Percentiles rank a stretch among this genome's conserved stretches.
Conservation (phyloP, 1,139 yeast species). For the Magnusiomyces ingens region DNA sequence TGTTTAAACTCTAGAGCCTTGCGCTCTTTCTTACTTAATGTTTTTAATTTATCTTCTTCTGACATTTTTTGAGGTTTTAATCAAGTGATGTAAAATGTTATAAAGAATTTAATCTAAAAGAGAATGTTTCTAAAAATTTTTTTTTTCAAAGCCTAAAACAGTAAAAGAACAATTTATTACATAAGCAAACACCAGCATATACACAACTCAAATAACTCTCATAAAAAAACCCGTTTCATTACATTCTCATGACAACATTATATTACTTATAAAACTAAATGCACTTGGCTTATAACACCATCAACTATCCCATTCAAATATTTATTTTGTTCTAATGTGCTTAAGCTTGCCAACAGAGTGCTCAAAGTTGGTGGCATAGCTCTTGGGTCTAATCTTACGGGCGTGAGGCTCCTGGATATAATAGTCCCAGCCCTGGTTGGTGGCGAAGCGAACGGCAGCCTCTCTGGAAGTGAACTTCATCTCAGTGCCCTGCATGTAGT, state of each 20-base stretch:
- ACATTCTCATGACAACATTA: neutral
- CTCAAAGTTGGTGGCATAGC: slow-evolving; percentile 63
- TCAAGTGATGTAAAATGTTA: neutral
- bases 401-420: slow-evolving; percentile 76
- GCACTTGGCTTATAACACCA: neutral
- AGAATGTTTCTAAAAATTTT: neutral
- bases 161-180: neutral
- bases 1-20: slow-evolving; percentile 66
- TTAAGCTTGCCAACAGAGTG: slow-evolving; percentile 69
- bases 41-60: slow-evolving; percentile 27
- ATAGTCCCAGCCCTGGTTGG: slow-evolving; percentile 79
- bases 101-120: neutral
- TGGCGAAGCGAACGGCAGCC: slow-evolving; percentile 72
- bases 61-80: slow-evolving; percentile 3
- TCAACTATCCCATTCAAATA: neutral
- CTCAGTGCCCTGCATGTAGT: slow-evolving; percentile 52
- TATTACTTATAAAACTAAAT: neutral
- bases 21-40: slow-evolving; percentile 69
- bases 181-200: neutral
- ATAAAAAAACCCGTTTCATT: neutral
- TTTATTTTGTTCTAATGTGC: slow-evolving; percentile 72
- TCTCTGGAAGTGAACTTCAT: slow-evolving; percentile 71
- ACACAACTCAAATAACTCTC: too few relatives aligned
- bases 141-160: neutral
- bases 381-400: slow-evolving; percentile 69